phyloP scores from a whole-genome alignment of 768 basidiomycete genomes.

The Tulasnella sp. region DNA sequence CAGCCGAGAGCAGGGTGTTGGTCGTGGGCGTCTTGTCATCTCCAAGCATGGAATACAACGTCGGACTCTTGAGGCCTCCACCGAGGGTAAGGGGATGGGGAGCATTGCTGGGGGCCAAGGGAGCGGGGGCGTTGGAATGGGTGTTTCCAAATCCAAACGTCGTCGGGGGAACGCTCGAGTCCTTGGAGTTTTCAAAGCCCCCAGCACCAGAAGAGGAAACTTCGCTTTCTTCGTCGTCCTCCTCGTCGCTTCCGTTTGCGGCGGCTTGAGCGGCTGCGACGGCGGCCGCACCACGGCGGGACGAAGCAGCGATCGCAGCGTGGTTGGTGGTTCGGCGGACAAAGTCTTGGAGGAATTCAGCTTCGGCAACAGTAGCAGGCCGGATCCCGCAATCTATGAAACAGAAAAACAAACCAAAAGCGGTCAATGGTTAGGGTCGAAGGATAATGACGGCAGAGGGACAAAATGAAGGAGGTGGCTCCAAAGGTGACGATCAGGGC shows the following conservation, averaged over 20 bases:
- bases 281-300: constrained; percentile 34
- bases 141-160: constrained; percentile 42
- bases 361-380: constrained; percentile 87
- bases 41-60: constrained; percentile 55
- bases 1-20: constrained; percentile 73
- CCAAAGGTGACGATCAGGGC: constrained; percentile 37
- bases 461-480: constrained; percentile 42
- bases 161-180: constrained; percentile 40
- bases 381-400: constrained; percentile 84
- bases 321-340: constrained; percentile 85
- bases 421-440: not conserved
- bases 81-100: constrained; percentile 31
- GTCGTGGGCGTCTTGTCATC: constrained; percentile 88
- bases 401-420: constrained; percentile 15
- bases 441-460: constrained; percentile 31
- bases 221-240: constrained; percentile 82
- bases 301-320: constrained; percentile 55
- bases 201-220: constrained; percentile 56
- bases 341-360: constrained; percentile 90
- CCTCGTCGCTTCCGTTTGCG: constrained; percentile 60
- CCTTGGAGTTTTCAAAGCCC: constrained; percentile 66
- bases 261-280: constrained; percentile 28
- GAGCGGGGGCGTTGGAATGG: constrained; percentile 7
- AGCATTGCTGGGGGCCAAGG: not conserved
- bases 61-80: constrained; percentile 51